phyloP scores from a whole-genome alignment of 2,329 filamentous ascomycete species.

The Curvularia lunata region DNA sequence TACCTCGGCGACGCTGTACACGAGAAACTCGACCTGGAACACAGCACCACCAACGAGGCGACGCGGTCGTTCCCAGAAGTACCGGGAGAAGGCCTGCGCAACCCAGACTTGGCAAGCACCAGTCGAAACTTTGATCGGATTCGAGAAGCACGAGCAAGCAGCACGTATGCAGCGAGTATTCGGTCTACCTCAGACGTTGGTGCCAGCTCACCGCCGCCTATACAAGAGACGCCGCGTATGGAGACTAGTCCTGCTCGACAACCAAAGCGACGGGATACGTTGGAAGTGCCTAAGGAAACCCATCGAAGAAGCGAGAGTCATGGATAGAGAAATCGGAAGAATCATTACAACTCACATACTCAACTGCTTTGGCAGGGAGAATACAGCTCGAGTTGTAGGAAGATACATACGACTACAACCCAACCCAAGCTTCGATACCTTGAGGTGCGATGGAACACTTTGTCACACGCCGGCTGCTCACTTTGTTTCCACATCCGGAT shows the following conservation, averaged over 20 bases:
- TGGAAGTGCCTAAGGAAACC: constrained; percentile 31
- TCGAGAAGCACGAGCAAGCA: constrained; percentile 48
- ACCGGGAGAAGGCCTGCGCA: constrained; percentile 60
- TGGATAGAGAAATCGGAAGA: neutral
- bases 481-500: constrained; percentile 35
- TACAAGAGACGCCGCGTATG: constrained; percentile 13
- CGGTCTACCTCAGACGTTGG: constrained; percentile 36
- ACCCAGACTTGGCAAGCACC: constrained; percentile 50
- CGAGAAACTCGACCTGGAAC: constrained; percentile 52
- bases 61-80: constrained; percentile 62
- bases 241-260: constrained; percentile 20
- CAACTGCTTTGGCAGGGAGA: neutral
- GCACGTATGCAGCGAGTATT: constrained; percentile 49
- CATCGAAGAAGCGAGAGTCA: constrained; percentile 24
- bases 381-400: neutral
- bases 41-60: constrained; percentile 56
- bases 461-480: constrained; percentile 40
- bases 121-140: constrained; percentile 51
- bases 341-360: neutral
- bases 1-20: constrained; percentile 57
- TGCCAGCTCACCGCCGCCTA: constrained; percentile 22
- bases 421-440: constrained; percentile 38
- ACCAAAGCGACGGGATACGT: constrained; percentile 25
- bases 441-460: constrained; percentile 34
- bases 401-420: constrained; percentile 23